phyloP scores from a whole-genome alignment of 2,329 filamentous ascomycete genomes.

The Alternaria arbusti region DNA sequence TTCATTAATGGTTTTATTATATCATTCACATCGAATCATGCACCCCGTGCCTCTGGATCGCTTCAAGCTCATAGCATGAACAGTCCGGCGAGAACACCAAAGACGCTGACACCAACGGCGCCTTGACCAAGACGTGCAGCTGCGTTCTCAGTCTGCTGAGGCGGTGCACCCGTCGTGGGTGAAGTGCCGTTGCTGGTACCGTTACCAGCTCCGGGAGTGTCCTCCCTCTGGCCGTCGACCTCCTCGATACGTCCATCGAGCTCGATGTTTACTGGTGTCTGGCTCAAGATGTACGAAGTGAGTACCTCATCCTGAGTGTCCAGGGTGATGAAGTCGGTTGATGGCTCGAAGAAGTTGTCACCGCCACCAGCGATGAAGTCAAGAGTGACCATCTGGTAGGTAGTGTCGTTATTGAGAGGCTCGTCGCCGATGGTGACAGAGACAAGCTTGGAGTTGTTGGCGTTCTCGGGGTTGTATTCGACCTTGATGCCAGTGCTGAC shows the following conservation, averaged over 20 bases:
- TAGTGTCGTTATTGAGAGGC: constrained; percentile 54
- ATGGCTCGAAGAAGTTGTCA: constrained; percentile 63
- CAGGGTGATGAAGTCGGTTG: constrained; percentile 54
- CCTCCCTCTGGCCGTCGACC: constrained; percentile 30
- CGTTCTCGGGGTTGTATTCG: constrained; percentile 62
- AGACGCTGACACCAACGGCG: constrained; percentile 7
- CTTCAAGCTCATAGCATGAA: constrained; percentile 17
- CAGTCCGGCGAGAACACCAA: constrained; percentile 17
- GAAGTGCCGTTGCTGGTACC: constrained; percentile 25
- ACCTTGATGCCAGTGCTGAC: constrained; percentile 64
- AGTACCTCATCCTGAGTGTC: constrained; percentile 64
- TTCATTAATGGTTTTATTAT: not conserved
- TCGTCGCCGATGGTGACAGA: constrained; percentile 59
- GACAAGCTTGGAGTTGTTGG: constrained; percentile 59
- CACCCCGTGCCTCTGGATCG: not conserved
- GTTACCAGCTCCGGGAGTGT: constrained; percentile 16
- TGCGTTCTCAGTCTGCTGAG: constrained; percentile 16
- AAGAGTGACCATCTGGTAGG: constrained; percentile 66
- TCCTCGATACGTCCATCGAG: constrained; percentile 57
- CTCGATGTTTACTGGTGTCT: constrained; percentile 58
- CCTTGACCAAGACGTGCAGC: constrained; percentile 15
- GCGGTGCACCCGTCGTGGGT: constrained; percentile 14
- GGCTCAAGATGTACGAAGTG: constrained; percentile 56
- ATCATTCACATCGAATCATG: not conserved
- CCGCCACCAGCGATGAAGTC: constrained; percentile 67